Conservation (phyloP, 2,329 filamentous ascomycete genomes). For the Gnomoniopsis sp. region DNA sequence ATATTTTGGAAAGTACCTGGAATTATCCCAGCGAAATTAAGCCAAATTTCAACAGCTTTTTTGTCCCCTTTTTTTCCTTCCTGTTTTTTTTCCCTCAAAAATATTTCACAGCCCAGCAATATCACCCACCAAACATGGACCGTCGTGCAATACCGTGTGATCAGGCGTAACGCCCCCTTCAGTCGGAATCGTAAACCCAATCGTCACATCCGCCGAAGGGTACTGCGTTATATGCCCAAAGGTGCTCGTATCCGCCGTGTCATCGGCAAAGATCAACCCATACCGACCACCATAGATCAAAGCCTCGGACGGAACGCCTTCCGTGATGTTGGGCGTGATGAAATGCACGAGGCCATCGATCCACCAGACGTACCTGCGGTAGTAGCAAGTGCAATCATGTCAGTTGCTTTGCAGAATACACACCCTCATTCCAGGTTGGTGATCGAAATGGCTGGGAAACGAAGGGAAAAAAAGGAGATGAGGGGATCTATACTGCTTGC, state of each 20-base stretch:
- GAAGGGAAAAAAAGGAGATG: too few relatives aligned
- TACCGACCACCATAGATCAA: constrained; percentile 35
- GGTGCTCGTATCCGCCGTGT: constrained; percentile 35
- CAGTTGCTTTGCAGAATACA: background rate
- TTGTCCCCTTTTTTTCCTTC: too few relatives aligned
- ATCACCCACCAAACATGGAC: constrained; percentile 29
- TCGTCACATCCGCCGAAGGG: constrained; percentile 34
- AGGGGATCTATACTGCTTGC: constrained; percentile 31
- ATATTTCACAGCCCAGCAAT: background rate
- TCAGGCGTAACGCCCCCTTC: constrained; percentile 29
- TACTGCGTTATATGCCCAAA: constrained; percentile 39
- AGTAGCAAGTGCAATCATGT: too few relatives aligned
- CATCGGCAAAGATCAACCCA: constrained; percentile 38
- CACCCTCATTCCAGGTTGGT: background rate
- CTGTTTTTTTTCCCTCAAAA: too few relatives aligned
- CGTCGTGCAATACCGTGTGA: constrained; percentile 36
- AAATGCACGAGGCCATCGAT: background rate
- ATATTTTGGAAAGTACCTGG: too few relatives aligned
- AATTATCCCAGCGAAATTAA: too few relatives aligned
- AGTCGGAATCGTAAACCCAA: constrained; percentile 35
- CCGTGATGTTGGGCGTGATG: background rate
- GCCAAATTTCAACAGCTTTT: too few relatives aligned
- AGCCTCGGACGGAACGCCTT: constrained; percentile 24
- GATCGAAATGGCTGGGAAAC: too few relatives aligned
- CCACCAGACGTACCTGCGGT: background rate